phyloP scores from a whole-genome alignment of 306 rosid genomes.

The Lotus japonicus region DNA sequence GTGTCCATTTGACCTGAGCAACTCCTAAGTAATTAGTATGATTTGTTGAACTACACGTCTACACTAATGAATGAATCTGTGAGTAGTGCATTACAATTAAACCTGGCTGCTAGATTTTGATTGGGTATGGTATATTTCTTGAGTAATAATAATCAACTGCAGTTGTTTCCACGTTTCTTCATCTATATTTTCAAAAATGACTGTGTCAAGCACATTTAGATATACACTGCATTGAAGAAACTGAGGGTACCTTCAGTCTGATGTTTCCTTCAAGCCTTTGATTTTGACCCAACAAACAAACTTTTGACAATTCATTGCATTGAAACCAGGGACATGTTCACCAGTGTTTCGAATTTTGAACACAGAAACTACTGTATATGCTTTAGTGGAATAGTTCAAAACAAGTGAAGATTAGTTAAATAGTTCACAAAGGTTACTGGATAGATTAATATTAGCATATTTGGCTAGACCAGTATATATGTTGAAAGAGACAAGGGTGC shows the following conservation, averaged over 20 bases:
- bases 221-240: too few species aligned
- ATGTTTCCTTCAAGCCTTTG: not conserved
- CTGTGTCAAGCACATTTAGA: too few species aligned
- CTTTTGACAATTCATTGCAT: not conserved
- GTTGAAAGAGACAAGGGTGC: not conserved
- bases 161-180: not conserved
- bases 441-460: not conserved
- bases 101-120: conserved; percentile 25
- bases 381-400: not conserved
- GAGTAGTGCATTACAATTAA: conserved; percentile 46
- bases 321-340: not conserved
- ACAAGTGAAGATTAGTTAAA: not conserved
- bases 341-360: too few species aligned
- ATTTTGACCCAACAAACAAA: not conserved
- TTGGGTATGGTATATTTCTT: conserved; percentile 14
- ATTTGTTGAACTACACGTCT: not conserved
- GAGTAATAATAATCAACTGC: not conserved
- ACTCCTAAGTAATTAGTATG: not conserved
- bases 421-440: not conserved
- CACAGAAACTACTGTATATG: too few species aligned
- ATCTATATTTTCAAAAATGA: not conserved
- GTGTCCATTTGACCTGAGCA: too few species aligned
- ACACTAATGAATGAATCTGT: not conserved
- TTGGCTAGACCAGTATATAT: not conserved
- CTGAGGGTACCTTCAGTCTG: not conserved